phyloP scores from a whole-genome alignment of 1,139 yeast species.

The Blastobotrys proliferans region DNA sequence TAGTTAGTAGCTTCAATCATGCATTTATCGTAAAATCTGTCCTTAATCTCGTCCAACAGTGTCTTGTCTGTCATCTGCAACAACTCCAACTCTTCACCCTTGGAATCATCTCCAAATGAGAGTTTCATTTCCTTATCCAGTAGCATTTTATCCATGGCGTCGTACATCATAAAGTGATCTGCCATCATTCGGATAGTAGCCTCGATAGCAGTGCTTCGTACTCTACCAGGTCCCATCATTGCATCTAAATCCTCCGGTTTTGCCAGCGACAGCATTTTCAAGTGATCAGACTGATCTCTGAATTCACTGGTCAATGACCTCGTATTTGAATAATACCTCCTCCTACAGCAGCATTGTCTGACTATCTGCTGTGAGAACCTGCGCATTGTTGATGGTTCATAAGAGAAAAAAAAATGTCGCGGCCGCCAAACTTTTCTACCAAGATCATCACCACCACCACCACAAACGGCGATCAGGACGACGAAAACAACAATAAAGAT shows the following conservation, averaged over 20 bases:
- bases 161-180: conserved; percentile 27
- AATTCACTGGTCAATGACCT: neutral
- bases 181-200: conserved; percentile 31
- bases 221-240: conserved; percentile 23
- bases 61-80: neutral
- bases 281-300: too few relatives aligned
- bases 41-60: conserved; percentile 2
- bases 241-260: conserved; percentile 18
- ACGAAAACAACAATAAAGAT: conserved; percentile 25
- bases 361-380: neutral
- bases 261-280: conserved; percentile 1
- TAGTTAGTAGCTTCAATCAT: neutral
- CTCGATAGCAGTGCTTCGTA: conserved; percentile 25
- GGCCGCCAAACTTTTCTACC: neutral
- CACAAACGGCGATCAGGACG: too few relatives aligned
- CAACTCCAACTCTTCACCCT: neutral
- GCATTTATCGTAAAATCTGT: conserved; percentile 3
- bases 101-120: conserved; percentile 11
- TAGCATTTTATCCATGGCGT: conserved; percentile 24
- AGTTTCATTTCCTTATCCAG: conserved; percentile 20
- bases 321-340: neutral
- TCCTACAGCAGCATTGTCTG: neutral
- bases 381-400: neutral
- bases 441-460: conserved; percentile 2
- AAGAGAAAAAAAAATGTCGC: neutral